phyloP scores from a whole-genome alignment of 2,329 filamentous ascomycete genomes.

The Penicillium sp. region DNA sequence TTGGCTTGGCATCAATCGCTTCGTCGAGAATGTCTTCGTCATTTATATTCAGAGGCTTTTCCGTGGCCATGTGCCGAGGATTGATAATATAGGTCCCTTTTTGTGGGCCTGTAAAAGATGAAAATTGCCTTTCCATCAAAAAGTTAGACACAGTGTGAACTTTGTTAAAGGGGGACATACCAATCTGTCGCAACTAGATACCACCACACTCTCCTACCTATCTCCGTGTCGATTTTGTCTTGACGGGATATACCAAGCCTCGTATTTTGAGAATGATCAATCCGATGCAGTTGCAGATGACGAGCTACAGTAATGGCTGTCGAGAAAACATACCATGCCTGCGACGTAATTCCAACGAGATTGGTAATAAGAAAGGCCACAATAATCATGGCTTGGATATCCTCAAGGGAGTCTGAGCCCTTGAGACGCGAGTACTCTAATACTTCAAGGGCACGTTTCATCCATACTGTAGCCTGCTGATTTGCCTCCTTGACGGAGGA shows the following conservation, averaged over 20 bases:
- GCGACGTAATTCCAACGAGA: slow-evolving; percentile 36
- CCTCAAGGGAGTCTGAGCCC: slow-evolving; percentile 32
- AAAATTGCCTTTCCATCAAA: slow-evolving; percentile 22
- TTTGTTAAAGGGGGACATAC: slow-evolving; percentile 15
- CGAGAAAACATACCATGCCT: slow-evolving; percentile 32
- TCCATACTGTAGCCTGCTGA: slow-evolving; percentile 29
- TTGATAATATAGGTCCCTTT: slow-evolving; percentile 41
- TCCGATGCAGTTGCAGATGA: slow-evolving; percentile 19
- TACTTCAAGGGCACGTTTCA: slow-evolving; percentile 32
- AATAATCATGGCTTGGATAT: slow-evolving; percentile 39
- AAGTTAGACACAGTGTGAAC: not conserved
- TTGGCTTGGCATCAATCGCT: slow-evolving; percentile 16
- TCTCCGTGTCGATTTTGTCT: slow-evolving; percentile 33
- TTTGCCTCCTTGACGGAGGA: slow-evolving; percentile 25
- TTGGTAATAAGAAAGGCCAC: slow-evolving; percentile 34
- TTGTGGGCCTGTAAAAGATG: slow-evolving; percentile 34
- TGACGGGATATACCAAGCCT: slow-evolving; percentile 16
- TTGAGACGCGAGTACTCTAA: slow-evolving; percentile 31
- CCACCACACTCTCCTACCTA: slow-evolving; percentile 44
- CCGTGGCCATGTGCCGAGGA: slow-evolving; percentile 39
- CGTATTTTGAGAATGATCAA: slow-evolving; percentile 17
- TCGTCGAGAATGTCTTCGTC: slow-evolving; percentile 38
- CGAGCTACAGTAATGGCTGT: slow-evolving; percentile 29
- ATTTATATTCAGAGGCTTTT: slow-evolving; percentile 37
- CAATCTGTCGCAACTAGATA: slow-evolving; percentile 41